Percentiles rank a stretch among this genome's conserved stretches.
Evolutionary conservation across 768 basidiomycete genomes (phyloP).

Genomic region (Kwoniella botswanensis): DNA sequence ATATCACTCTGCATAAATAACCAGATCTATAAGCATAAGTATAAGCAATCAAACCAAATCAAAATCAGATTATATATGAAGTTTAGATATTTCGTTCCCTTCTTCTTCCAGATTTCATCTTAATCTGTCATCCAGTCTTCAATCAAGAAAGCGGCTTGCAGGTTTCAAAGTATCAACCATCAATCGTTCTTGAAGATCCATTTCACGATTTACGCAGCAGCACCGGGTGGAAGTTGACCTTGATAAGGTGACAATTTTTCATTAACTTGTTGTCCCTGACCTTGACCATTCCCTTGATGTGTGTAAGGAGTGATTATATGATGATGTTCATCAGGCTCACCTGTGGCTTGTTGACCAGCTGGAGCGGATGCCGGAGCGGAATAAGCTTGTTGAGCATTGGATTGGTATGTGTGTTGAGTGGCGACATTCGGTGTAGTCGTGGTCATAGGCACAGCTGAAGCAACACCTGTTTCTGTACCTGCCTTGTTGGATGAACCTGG

Average conservation of each 20-base stretch:
- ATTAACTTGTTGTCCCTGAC: constrained; percentile 1
- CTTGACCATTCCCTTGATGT: not conserved
- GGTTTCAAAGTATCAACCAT: too few relatives aligned
- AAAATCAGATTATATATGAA: too few relatives aligned
- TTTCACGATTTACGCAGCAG: not conserved
- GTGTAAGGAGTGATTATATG: constrained; percentile 5
- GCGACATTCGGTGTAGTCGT: not conserved
- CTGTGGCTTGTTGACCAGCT: constrained; percentile 1
- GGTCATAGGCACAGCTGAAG: constrained; percentile 12
- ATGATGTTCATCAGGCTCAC: constrained; percentile 8
- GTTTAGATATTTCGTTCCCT: too few relatives aligned
- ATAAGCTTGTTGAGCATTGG: constrained; percentile 11
- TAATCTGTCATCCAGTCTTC: too few relatives aligned
- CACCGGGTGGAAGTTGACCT: constrained; percentile 9
- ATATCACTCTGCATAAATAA: not conserved
- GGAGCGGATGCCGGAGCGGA: not conserved
- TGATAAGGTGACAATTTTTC: constrained; percentile 10
- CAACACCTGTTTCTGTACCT: not conserved
- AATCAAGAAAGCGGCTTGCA: too few relatives aligned
- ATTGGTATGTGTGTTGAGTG: not conserved
- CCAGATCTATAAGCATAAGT: not conserved
- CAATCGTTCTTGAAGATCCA: too few relatives aligned
- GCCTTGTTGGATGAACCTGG: constrained; percentile 9
- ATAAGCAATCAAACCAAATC: not conserved
- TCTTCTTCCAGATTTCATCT: not conserved